phyloP scores from a whole-genome alignment of 495 filamentous ascomycete species.

The Penicillium atrosanguineum region DNA sequence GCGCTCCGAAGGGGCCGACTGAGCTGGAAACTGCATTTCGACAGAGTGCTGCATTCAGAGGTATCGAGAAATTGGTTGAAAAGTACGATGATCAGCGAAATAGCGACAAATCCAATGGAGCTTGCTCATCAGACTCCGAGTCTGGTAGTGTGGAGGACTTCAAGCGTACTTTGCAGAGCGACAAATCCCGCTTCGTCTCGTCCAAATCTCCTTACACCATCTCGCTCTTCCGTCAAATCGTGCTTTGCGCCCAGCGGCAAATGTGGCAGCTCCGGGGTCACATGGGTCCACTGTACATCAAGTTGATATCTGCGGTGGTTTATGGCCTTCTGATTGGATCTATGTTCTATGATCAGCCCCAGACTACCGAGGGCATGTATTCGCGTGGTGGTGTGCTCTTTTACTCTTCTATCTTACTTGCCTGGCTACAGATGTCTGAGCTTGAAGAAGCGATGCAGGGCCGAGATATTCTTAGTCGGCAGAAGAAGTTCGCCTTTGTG shows the following conservation, averaged over 20 bases:
- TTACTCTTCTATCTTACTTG: conserved; percentile 73
- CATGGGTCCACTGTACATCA: conserved; percentile 32
- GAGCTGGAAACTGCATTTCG: conserved; percentile 62
- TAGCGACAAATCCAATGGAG: conserved; percentile 29
- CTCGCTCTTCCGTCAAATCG: conserved; percentile 59
- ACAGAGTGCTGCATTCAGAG: conserved; percentile 45
- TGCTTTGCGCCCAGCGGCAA: conserved; percentile 60
- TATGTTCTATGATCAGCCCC: conserved; percentile 36
- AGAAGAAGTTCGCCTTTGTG: conserved; percentile 76
- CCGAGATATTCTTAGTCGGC: conserved; percentile 71
- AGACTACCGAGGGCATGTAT: conserved; percentile 49
- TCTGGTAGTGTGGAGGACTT: conserved; percentile 44
- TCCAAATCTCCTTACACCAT: conserved; percentile 56
- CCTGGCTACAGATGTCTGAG: conserved; percentile 75
- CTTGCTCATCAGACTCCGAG: conserved; percentile 33
- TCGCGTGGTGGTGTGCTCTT: conserved; percentile 55
- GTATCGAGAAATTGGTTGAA: conserved; percentile 47
- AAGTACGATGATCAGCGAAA: conserved; percentile 42
- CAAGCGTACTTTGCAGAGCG: conserved; percentile 39
- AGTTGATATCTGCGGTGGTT: conserved; percentile 32
- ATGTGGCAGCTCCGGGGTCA: conserved; percentile 47
- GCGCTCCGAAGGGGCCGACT: conserved; percentile 64
- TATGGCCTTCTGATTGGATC: conserved; percentile 35
- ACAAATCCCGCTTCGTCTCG: conserved; percentile 40
- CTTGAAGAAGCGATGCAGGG: conserved; percentile 67